Evolutionary conservation across 768 basidiomycete species (phyloP).

Genomic region (Hypsizygus marmoreus): DNA sequence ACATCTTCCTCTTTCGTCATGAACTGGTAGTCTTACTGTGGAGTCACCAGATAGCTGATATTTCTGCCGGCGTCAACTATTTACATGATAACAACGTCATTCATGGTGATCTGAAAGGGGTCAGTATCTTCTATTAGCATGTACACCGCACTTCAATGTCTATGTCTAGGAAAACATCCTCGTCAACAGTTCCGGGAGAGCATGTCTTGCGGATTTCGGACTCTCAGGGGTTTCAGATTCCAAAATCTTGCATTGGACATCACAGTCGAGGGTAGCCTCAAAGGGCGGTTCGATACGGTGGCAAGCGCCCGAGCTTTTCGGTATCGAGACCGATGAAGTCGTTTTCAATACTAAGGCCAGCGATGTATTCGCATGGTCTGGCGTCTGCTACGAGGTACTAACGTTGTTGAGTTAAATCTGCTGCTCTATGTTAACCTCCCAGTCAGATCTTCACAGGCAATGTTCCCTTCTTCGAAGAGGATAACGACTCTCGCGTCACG

Average conservation of each 20-base stretch:
- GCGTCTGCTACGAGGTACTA: slow-evolving; percentile 4
- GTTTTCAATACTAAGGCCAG: background rate
- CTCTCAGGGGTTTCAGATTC: background rate
- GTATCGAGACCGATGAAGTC: background rate
- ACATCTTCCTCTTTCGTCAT: background rate
- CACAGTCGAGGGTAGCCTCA: background rate
- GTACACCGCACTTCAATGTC: background rate
- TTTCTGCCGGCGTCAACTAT: slow-evolving; percentile 10
- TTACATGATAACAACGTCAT: slow-evolving; percentile 9
- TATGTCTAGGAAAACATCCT: slow-evolving; percentile 16
- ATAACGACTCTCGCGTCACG: background rate
- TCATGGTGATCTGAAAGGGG: slow-evolving; percentile 17
- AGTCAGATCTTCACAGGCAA: slow-evolving; percentile 8
- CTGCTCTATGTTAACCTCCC: background rate
- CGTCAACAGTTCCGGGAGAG: slow-evolving; percentile 7
- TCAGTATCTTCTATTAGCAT: background rate
- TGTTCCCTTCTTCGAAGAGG: slow-evolving; percentile 3
- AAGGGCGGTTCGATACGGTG: background rate
- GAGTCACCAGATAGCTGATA: slow-evolving; percentile 1
- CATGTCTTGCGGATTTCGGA: slow-evolving; percentile 4
- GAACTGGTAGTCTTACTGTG: background rate
- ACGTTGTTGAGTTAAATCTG: background rate
- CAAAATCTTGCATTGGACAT: background rate
- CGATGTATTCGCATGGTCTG: slow-evolving; percentile 1
- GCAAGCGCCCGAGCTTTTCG: slow-evolving; percentile 2